Conservation (phyloP, 2,329 filamentous ascomycete genomes). For the Camptophora hylomeconis region DNA sequence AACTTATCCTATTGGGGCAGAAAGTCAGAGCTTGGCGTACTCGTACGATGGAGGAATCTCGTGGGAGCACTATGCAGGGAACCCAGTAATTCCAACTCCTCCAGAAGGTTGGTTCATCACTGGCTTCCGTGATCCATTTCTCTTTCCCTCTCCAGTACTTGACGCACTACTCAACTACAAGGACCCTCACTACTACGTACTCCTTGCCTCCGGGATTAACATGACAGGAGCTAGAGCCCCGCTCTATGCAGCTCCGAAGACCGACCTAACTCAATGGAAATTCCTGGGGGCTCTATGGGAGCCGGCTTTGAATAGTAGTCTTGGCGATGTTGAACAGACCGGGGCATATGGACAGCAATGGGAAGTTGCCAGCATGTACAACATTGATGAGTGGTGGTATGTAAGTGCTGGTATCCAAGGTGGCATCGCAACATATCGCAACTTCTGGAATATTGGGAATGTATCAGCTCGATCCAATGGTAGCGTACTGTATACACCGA, state of each 20-base stretch:
- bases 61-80: slow-evolving; percentile 33
- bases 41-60: slow-evolving; percentile 34
- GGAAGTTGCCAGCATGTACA: slow-evolving; percentile 32
- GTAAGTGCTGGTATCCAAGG: slow-evolving; percentile 1
- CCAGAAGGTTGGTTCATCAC: slow-evolving; percentile 27
- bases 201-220: slow-evolving; percentile 5
- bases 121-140: slow-evolving; percentile 30
- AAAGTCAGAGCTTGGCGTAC: slow-evolving; percentile 33
- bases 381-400: slow-evolving; percentile 20
- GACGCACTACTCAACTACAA: slow-evolving; percentile 4
- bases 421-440: background rate
- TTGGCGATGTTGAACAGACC: slow-evolving; percentile 11
- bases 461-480: slow-evolving; percentile 2
- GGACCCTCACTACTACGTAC: slow-evolving; percentile 5
- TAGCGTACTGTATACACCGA: slow-evolving; percentile 2
- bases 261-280: slow-evolving; percentile 13
- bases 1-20: slow-evolving; percentile 32
- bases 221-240: slow-evolving; percentile 27
- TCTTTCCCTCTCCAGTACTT: slow-evolving; percentile 2
- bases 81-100: slow-evolving; percentile 29
- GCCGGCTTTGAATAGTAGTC: slow-evolving; percentile 7
- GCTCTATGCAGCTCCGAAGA: slow-evolving; percentile 21
- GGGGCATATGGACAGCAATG: slow-evolving; percentile 33
- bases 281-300: slow-evolving; percentile 15
- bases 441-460: slow-evolving; percentile 5